These are phyloP conservation scores for Barbarea vulgaris DNA, from an alignment of 345 rosid species.

Conservation along the genomic window DNA sequence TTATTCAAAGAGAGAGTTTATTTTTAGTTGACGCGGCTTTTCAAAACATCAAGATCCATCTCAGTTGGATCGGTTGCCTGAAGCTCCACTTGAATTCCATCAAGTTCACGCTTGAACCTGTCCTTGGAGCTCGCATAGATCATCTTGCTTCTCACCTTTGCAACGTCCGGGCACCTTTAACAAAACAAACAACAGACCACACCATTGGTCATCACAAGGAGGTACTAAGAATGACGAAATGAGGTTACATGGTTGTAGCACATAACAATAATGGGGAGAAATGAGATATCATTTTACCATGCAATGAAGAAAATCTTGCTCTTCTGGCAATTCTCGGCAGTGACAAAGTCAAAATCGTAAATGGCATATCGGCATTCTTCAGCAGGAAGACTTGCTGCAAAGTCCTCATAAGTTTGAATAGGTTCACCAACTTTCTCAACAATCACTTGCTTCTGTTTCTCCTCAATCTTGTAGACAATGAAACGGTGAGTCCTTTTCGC, in stretches of 20 bases:
- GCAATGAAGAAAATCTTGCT: constrained; percentile 68
- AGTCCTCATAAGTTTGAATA: constrained; percentile 51
- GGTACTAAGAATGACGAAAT: background rate
- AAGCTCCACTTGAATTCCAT: constrained; percentile 62
- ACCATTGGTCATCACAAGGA: background rate
- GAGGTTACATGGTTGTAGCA: background rate
- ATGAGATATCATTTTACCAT: constrained; percentile 34
- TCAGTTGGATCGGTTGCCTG: constrained; percentile 69
- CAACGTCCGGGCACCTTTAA: constrained; percentile 56
- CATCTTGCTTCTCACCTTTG: constrained; percentile 69
- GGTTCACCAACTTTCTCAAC: constrained; percentile 63
- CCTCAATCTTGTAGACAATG: constrained; percentile 64
- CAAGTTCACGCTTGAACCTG: constrained; percentile 63
- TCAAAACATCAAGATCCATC: constrained; percentile 66
- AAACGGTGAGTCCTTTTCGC: constrained; percentile 58
- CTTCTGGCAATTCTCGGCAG: constrained; percentile 54
- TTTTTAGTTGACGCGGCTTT: constrained; percentile 51
- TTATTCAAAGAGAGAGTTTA: constrained; percentile 28
- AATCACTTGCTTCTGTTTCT: constrained; percentile 58
- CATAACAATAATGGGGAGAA: background rate
- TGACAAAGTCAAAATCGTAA: constrained; percentile 60
- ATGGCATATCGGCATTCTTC: constrained; percentile 48
- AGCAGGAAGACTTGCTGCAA: constrained; percentile 56
- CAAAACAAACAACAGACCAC: background rate
- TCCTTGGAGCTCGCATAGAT: constrained; percentile 66